phyloP scores from a whole-genome alignment of 495 filamentous ascomycete species.

The Letharia lupina region DNA sequence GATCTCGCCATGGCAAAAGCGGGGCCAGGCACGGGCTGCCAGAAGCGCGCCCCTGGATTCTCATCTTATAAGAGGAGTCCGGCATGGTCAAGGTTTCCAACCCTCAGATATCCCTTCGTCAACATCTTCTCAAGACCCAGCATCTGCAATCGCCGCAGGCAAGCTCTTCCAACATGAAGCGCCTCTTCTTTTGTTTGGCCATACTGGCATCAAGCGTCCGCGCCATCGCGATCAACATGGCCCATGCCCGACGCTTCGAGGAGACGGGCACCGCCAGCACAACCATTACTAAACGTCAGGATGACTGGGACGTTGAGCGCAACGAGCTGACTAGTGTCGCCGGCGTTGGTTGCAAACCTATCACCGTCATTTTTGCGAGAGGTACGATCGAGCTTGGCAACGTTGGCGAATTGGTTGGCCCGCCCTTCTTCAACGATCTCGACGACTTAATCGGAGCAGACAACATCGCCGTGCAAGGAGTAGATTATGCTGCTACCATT shows the following conservation, averaged over 20 bases:
- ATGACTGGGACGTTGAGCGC: constrained; percentile 21
- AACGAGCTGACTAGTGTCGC: constrained; percentile 29
- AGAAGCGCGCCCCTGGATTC: neutral
- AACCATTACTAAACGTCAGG: constrained; percentile 14
- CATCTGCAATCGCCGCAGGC: neutral
- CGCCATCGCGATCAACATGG: constrained; percentile 12
- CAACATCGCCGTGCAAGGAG: constrained; percentile 47
- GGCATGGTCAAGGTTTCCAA: neutral
- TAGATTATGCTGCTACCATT: constrained; percentile 43
- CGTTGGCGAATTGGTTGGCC: constrained; percentile 50
- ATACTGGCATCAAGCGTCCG: constrained; percentile 24
- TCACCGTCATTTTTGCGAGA: constrained; percentile 37
- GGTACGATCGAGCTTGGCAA: constrained; percentile 39
- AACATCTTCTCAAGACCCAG: neutral
- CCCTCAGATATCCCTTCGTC: neutral
- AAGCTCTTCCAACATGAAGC: constrained; percentile 26
- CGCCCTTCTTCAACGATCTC: constrained; percentile 45
- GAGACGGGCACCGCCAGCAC: constrained; percentile 10
- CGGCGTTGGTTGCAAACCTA: constrained; percentile 28
- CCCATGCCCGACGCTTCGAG: constrained; percentile 14
- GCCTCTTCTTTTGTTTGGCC: constrained; percentile 25
- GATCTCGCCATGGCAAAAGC: neutral
- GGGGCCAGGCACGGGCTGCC: neutral
- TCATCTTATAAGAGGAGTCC: neutral
- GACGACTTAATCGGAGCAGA: constrained; percentile 31